Conservation (phyloP, 2,329 filamentous ascomycete species). For the Fusarium transvaalense region DNA sequence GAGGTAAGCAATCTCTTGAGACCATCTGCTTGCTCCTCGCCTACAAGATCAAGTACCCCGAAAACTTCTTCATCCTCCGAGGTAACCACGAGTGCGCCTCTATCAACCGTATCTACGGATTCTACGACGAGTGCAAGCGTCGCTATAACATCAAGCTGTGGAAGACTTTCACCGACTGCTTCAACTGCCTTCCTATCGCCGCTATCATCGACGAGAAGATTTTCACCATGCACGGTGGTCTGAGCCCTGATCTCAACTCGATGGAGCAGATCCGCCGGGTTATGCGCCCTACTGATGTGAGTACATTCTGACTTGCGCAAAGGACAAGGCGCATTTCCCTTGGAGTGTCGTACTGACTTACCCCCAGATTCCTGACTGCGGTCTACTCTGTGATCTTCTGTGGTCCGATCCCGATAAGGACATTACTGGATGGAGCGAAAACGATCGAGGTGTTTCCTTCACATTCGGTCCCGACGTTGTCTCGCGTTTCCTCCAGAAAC, state of each 20-base stretch:
- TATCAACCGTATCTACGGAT: conserved; percentile 99
- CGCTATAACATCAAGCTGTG: conserved; percentile 99
- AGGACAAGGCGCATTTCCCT: conserved; percentile 16
- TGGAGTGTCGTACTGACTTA: conserved; percentile 20
- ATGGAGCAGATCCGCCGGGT: conserved; percentile 99
- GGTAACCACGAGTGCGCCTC: conserved; percentile 99
- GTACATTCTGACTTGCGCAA: conserved; percentile 56
- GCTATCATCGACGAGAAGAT: conserved; percentile 99
- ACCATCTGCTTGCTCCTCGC: conserved; percentile 96
- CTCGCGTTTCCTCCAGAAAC: conserved; percentile 96
- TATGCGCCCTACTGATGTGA: conserved; percentile 98
- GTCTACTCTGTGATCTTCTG: conserved; percentile 94
- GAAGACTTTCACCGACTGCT: conserved; percentile 99
- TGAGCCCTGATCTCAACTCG: conserved; percentile 97
- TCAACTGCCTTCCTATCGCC: conserved; percentile 98
- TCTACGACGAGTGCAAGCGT: conserved; percentile 99
- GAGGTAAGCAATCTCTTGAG: conserved; percentile 98
- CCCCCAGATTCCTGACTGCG: conserved; percentile 92
- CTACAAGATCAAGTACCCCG: conserved; percentile 99
- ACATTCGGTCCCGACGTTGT: conserved; percentile 98
- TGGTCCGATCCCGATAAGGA: conserved; percentile 99
- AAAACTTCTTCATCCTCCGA: conserved; percentile 99
- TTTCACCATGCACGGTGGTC: conserved; percentile 98
- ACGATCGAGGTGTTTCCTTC: conserved; percentile 98
- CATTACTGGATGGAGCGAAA: conserved; percentile 99